Evolutionary conservation across 768 basidiomycete species (phyloP), one percentile per base, ranked within the genome.

Genomic region (Mycena venus): DNA sequence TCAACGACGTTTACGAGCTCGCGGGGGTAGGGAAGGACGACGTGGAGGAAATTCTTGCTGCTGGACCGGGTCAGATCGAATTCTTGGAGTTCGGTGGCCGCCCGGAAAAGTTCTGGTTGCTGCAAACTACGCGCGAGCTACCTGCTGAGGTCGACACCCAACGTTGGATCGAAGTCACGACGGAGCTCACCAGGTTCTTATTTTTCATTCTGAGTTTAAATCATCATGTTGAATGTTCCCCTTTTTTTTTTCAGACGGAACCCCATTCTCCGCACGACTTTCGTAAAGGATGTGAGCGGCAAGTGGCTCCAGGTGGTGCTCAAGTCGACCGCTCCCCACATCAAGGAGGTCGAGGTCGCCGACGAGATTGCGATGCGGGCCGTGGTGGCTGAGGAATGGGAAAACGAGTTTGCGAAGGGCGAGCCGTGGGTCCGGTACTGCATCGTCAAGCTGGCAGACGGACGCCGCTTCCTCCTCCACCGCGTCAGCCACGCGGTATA

Each of bases 181-280:
- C 60, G 23, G 38, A 71, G 51, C 63, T 71, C 42, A 71, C 70
- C 17, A 23, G 62, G 21, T n/a, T n/a, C n/a, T n/a, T n/a, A n/a
- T n/a, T n/a, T n/a, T n/a, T n/a, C n/a, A n/a, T n/a, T n/a, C n/a
- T n/a, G n/a, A n/a, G n/a, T n/a, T n/a, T n/a, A n/a, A n/a, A n/a
- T n/a, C n/a, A n/a, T n/a, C n/a, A n/a, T n/a, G n/a, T n/a, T n/a
- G n/a, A n/a, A n/a, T n/a, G n/a, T n/a, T n/a, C n/a, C n/a, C n/a
- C n/a, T n/a, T n/a, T n/a, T n/a, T n/a, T n/a, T n/a, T n/a, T n/a
- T n/a, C n/a, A n/a, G n/a, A n/a, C 29, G 61, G 8, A 71, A 71
- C 23, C 38, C 44, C n/a, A 71, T 71, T 25, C 60, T 71, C 15
- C 69, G 69, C 27, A 61, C 69, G 27, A 71, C 61, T 9, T 71